These are phyloP conservation scores for Cyclocybe cylindracea DNA, from an alignment of 768 basidiomycete genomes.

Conservation along the genomic window DNA sequence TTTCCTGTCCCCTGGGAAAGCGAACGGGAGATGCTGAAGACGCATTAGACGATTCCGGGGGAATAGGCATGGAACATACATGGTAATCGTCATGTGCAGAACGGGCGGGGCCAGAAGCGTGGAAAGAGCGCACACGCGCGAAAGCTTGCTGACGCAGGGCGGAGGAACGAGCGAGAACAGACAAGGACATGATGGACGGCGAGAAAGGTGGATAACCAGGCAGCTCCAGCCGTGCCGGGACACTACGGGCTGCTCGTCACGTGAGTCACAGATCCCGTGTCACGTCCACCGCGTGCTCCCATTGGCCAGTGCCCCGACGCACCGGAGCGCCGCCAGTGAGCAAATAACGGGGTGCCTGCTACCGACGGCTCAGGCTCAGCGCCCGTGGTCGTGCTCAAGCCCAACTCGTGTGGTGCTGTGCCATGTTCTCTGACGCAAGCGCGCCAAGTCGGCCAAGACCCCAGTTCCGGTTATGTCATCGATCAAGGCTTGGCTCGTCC, in stretches of 20 bases:
- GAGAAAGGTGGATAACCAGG: not conserved
- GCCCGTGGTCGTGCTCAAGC: no score
- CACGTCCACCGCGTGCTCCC: no score
- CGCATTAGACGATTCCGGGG: constrained; percentile 3
- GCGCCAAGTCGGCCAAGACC: no score
- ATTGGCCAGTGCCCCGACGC: no score
- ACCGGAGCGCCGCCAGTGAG: no score
- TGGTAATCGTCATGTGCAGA: constrained; percentile 59
- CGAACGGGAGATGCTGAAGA: constrained; percentile 57
- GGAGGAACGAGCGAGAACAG: constrained; percentile 43
- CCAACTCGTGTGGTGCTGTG: no score
- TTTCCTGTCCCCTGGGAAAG: constrained; percentile 52
- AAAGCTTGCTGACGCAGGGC: constrained; percentile 38
- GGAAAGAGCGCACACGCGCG: constrained; percentile 35
- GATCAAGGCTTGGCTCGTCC: no score
- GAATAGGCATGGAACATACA: constrained; percentile 33
- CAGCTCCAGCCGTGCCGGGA: not conserved
- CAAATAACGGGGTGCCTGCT: no score
- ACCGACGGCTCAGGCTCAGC: no score
- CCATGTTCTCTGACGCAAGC: no score
- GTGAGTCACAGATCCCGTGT: not conserved
- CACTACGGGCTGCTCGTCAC: constrained; percentile 1
- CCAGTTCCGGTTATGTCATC: no score
- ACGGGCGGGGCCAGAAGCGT: constrained; percentile 41
- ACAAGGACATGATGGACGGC: constrained; percentile 33